Conservation (phyloP, 805 yeast genomes). For the Starmerella floricola region DNA sequence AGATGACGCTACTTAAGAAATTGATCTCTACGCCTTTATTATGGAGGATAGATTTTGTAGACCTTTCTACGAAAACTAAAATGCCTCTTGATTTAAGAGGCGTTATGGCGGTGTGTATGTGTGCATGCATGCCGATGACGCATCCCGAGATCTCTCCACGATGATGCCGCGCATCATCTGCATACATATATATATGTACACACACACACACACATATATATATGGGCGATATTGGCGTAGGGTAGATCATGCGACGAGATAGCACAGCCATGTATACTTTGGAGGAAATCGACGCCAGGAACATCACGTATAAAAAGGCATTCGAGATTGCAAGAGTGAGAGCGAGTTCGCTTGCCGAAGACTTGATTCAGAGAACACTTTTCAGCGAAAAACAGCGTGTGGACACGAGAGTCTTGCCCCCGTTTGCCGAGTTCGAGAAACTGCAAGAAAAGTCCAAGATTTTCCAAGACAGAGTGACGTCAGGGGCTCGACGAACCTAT, state of each 20-base stretch:
- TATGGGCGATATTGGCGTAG: too few relatives aligned
- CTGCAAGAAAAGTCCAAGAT: not conserved
- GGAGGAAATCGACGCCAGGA: slow-evolving; percentile 4
- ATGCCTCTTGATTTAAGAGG: too few relatives aligned
- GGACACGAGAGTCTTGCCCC: slow-evolving; percentile 6
- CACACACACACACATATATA: too few relatives aligned
- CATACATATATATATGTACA: too few relatives aligned
- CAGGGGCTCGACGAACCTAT: not conserved
- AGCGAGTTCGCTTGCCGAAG: slow-evolving; percentile 3
- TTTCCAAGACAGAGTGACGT: slow-evolving; percentile 1
- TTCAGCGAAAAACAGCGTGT: not conserved
- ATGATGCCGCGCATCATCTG: too few relatives aligned
- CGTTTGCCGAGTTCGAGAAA: slow-evolving; percentile 8
- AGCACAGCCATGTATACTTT: not conserved
- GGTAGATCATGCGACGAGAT: not conserved
- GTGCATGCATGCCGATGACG: too few relatives aligned
- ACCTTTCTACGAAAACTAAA: too few relatives aligned
- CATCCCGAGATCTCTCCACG: too few relatives aligned
- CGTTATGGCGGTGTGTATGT: too few relatives aligned
- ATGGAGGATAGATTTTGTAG: too few relatives aligned
- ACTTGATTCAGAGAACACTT: slow-evolving; percentile 1
- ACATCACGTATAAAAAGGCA: slow-evolving; percentile 1
- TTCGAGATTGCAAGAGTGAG: slow-evolving; percentile 2
- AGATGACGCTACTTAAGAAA: too few relatives aligned
- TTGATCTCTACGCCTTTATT: too few relatives aligned